Base-by-base conservation (phyloP, 441 rosid species). In the California macrophylla region DNA sequence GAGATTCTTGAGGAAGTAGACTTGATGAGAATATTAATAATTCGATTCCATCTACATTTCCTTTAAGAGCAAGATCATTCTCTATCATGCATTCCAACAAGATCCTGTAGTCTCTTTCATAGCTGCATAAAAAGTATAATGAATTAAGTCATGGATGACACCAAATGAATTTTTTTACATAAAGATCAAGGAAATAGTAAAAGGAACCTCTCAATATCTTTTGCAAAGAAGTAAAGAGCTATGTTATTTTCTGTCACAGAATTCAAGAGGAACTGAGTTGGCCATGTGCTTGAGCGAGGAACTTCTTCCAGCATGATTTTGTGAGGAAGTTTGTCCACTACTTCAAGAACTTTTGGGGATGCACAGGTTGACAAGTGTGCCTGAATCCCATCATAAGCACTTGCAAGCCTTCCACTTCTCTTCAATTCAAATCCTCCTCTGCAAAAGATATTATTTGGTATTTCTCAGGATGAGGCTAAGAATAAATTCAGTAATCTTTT, bases 221-320 rank as follows among this genome's bases (percentile, higher is more conserved):
- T 73, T 7, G 83, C 76, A 56, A 80, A 80, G 50, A 80, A 77
- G 65, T 74, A 80, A 21, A 77, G 72, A 47, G 80, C 80, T 69
- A 80, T 77, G 42, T 77, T 67, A 28, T 80, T 73, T 66, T 77
- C 83, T 18, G 66, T 60, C 16, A 70, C 69, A 13, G 25, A 68
- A 26, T 30, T 71, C 61, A 47, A 32, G 20, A 21, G 54, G 62
- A 80, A 80, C 42, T 77, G 78, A 64, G 71, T 26, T 28, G 83
- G 77, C 80, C 80, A 74, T 20, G 32, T 38, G 28, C 72, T 74
- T 62, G 30, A 52, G 50, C 72, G 70, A 69, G 78, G 63, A 30
- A 68, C 76, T 74, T 80, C 80, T 30, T 64, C 72, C 61, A 80
- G 36, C 10, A 56, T 45, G 21, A 80, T 64, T 52, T 69, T 74